phyloP scores from a whole-genome alignment of 331 rosid species.

The Malus hybrid region DNA sequence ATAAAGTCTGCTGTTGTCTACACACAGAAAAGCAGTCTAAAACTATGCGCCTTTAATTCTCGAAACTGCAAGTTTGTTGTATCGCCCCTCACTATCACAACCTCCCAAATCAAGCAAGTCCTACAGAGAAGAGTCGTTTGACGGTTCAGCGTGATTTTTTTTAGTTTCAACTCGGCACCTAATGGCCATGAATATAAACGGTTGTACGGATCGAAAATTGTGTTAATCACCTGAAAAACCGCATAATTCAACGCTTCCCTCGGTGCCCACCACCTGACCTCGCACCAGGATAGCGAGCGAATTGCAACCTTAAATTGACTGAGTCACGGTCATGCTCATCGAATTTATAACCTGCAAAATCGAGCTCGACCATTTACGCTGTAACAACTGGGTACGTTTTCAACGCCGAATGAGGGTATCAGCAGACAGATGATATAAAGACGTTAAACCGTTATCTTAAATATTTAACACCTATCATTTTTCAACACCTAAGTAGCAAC shows the following conservation, averaged over 20 bases:
- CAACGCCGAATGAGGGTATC: conserved; percentile 44
- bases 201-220: conserved; percentile 34
- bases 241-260: conserved; percentile 80
- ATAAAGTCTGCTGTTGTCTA: conserved; percentile 19
- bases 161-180: conserved; percentile 29
- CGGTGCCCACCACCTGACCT: conserved; percentile 96
- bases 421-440: conserved; percentile 34
- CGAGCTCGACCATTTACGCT: conserved; percentile 65
- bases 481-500: conserved; percentile 23
- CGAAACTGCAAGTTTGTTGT: conserved; percentile 36
- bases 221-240: conserved; percentile 59
- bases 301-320: conserved; percentile 87
- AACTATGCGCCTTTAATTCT: conserved; percentile 38
- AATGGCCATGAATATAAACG: conserved; percentile 33
- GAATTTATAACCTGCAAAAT: conserved; percentile 99
- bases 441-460: conserved; percentile 34
- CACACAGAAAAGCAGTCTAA: conserved; percentile 28
- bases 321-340: conserved; percentile 96
- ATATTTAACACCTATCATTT: conserved; percentile 26
- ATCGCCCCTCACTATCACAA: conserved; percentile 47
- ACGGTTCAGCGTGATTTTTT: conserved; percentile 49
- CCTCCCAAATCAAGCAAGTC: conserved; percentile 46
- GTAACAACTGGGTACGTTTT: conserved; percentile 42
- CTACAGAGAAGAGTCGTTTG: conserved; percentile 67
- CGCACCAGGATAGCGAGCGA: conserved; percentile 98